Percentiles rank a stretch among this genome's conserved stretches.
These are phyloP conservation scores for Amphichorda felina DNA, from an alignment of 2,329 filamentous ascomycete species.

Conservation along the genomic window DNA sequence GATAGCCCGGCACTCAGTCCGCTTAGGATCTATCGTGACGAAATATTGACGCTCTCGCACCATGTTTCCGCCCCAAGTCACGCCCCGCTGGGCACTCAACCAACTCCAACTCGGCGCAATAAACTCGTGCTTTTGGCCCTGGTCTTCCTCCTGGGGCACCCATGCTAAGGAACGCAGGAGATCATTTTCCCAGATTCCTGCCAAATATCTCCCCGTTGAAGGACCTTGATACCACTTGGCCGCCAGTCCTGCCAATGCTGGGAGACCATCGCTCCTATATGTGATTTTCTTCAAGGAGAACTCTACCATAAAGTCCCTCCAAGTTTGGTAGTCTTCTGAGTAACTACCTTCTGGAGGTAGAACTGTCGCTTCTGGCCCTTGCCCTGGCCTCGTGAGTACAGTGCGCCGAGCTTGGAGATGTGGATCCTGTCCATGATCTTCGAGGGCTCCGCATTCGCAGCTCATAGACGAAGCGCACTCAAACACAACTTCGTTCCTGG, in stretches of 20 bases:
- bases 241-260: constrained; percentile 12
- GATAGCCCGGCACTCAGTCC: constrained; percentile 5
- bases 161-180: constrained; percentile 9
- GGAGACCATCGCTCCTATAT: constrained; percentile 9
- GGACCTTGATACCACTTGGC: constrained; percentile 7
- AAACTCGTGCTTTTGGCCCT: constrained; percentile 1
- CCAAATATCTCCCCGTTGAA: constrained; percentile 10
- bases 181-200: constrained; percentile 12
- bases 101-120: constrained; percentile 14
- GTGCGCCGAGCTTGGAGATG: constrained; percentile 4
- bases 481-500: constrained; percentile 11
- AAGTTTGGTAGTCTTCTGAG: constrained; percentile 7
- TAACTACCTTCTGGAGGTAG: not conserved
- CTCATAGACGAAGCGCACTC: constrained; percentile 10
- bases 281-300: constrained; percentile 12
- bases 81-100: constrained; percentile 10
- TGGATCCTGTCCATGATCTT: constrained; percentile 7
- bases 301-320: constrained; percentile 11
- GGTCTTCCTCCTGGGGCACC: constrained; percentile 7
- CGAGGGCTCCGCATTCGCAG: constrained; percentile 12
- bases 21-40: constrained; percentile 5
- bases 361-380: not conserved
- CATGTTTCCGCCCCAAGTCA: constrained; percentile 8
- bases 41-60: constrained; percentile 7
- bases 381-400: constrained; percentile 2